Evolutionary conservation across 1,284 basidiomycete genomes (phyloP), one percentile per base, ranked within the genome.

Genomic region (Sutorius eximius): DNA sequence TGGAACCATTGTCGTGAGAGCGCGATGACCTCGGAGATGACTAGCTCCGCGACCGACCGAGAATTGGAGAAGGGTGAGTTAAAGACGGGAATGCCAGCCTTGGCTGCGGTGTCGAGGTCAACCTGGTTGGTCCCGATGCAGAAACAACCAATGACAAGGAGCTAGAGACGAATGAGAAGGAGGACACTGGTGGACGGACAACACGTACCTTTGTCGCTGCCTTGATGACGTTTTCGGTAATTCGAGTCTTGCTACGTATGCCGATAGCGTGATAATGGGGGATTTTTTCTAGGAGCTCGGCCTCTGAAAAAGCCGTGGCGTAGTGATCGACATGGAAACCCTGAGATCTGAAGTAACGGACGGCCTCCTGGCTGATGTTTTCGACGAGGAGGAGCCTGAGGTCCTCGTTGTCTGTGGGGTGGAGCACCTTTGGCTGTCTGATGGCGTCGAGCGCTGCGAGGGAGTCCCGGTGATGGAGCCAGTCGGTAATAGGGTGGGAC

Each of bases 1-100:
- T 99, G 93, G 63, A 90, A 86, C 61, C 98, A 83, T 73, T 99
- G 97, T 40, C 97, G 89, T 13, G 97, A 97, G 59, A 99, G 87
- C 7, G 89, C 88, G 66, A 99, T 87, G 67, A 98, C 81, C 75
- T 99, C 97, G 58, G 87, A 84, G 71, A 99, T 89, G 72, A 99
- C 97, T 47, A 99, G 87, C 77, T 99, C 97, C 45, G 97, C 97
- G 49, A 99, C 97, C 0, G 96, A 98, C 60, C 97, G 93, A 41
- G 97, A 99, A 78, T 99, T 99, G 73, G 97, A 96, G 78, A 99
- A 99, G 33, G 97, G 97, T 13, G 96, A 99, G 76, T 99, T 99
- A 84, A 99, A 99, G 52, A 99, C 97, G 37, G 95, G 93, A 61
- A 99, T 92, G 63, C 97, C 97, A 54, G 89, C 87, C 56, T 85